phyloP scores from a whole-genome alignment of 176 grass and related monocot genomes.

The Alloteropsis semialata region DNA sequence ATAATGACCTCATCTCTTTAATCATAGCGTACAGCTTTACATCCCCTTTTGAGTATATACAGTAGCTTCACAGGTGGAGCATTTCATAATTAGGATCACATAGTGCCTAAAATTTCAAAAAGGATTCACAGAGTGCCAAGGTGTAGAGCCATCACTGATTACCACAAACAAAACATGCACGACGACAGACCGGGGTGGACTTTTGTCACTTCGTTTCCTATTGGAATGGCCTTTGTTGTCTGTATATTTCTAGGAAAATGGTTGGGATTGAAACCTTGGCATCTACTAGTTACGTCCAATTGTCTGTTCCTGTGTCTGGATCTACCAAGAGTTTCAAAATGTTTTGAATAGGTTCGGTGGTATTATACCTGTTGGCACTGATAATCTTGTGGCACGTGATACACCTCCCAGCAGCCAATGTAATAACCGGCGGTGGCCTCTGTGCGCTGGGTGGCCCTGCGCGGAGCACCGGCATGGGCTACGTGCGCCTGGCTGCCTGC shows the following conservation, averaged over 20 bases:
- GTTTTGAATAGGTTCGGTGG: constrained; percentile 28
- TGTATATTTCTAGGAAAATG: not conserved
- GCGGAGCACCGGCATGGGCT: constrained; percentile 9
- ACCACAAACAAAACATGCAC: not conserved
- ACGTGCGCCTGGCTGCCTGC: not conserved
- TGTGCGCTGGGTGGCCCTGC: not conserved
- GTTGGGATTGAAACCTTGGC: not conserved
- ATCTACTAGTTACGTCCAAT: not conserved
- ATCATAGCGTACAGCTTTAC: constrained; percentile 21
- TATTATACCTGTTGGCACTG: not conserved
- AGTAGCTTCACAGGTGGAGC: not conserved
- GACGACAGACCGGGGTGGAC: not conserved
- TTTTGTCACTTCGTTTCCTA: not conserved
- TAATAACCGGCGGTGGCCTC: not conserved
- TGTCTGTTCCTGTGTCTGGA: constrained; percentile 25
- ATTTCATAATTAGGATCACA: not conserved
- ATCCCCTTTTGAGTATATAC: not conserved
- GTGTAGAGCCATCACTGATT: not conserved
- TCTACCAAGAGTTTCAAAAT: constrained; percentile 28
- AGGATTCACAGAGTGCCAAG: not conserved
- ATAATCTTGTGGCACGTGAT: constrained; percentile 20
- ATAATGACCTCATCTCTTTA: constrained; percentile 17
- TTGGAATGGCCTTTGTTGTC: not conserved
- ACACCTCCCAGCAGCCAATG: constrained; percentile 6
- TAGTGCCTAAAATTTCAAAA: not conserved